These are phyloP conservation scores for Hyphopichia khmerensis DNA, from an alignment of 1,139 yeast species.

Conservation along the genomic window DNA sequence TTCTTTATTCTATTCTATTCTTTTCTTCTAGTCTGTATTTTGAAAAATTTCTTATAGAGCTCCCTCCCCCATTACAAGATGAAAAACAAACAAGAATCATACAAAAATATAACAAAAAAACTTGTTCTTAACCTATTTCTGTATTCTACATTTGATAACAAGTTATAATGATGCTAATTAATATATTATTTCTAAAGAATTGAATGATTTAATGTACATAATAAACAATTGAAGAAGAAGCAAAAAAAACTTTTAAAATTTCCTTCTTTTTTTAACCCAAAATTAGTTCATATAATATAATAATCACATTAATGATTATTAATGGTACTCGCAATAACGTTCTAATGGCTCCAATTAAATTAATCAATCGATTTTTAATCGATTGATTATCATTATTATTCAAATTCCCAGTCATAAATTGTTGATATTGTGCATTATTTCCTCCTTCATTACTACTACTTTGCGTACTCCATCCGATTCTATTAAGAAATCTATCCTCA, in stretches of 20 bases:
- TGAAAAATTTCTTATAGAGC: too few relatives aligned
- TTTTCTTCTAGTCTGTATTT: too few relatives aligned
- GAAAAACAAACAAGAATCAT: too few relatives aligned
- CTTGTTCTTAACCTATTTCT: too few relatives aligned
- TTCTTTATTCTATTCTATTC: not conserved
- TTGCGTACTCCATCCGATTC: constrained; percentile 40
- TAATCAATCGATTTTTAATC: constrained; percentile 37
- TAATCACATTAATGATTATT: constrained; percentile 37
- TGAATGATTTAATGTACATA: too few relatives aligned
- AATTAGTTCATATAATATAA: constrained; percentile 42
- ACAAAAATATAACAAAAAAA: too few relatives aligned
- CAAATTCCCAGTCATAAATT: constrained; percentile 18
- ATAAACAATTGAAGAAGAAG: too few relatives aligned
- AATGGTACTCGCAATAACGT: constrained; percentile 49
- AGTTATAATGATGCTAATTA: too few relatives aligned
- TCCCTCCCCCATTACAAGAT: too few relatives aligned
- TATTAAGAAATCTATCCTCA: constrained; percentile 46
- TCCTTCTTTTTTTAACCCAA: constrained; percentile 34
- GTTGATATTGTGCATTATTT: constrained; percentile 26
- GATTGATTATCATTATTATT: constrained; percentile 27
- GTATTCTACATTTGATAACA: not conserved
- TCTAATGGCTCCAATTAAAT: constrained; percentile 45
- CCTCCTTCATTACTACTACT: not conserved
- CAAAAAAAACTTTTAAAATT: too few relatives aligned
- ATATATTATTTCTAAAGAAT: too few relatives aligned